Evolutionary conservation across 495 filamentous ascomycete species (phyloP).

Genomic region (Lepidopterella palustris): DNA sequence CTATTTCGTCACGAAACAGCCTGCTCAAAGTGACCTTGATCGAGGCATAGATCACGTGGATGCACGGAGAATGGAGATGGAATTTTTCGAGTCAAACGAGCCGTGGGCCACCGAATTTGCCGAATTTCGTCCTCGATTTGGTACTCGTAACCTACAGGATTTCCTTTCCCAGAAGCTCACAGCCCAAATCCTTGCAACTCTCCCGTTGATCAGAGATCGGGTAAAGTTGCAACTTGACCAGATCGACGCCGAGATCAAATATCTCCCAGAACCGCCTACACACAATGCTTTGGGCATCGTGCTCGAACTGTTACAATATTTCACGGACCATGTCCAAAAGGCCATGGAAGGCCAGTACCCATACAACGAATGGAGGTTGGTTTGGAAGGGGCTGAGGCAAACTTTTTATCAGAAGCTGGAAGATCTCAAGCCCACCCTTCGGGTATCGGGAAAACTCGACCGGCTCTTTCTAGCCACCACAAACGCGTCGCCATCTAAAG

Average conservation of each 20-base stretch:
- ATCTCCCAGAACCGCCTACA: conserved; percentile 23
- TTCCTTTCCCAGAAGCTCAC: conserved; percentile 38
- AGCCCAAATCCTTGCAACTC: conserved; percentile 27
- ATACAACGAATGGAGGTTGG: background rate
- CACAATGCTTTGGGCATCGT: conserved; percentile 9
- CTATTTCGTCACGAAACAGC: conserved; percentile 47
- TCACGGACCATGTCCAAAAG: background rate
- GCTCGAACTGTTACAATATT: background rate
- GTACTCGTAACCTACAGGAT: conserved; percentile 34
- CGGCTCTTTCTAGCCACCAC: background rate
- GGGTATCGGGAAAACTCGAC: background rate
- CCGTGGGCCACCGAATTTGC: conserved; percentile 38
- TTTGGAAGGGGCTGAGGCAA: conserved; percentile 1
- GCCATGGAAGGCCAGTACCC: conserved; percentile 6
- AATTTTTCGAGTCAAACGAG: conserved; percentile 36
- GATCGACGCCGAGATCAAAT: conserved; percentile 28
- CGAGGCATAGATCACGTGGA: conserved; percentile 31
- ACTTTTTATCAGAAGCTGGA: background rate
- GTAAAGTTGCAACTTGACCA: conserved; percentile 7
- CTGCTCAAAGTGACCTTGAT: conserved; percentile 36
- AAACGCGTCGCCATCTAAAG: background rate
- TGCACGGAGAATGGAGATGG: conserved; percentile 36
- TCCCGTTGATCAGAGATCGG: conserved; percentile 33
- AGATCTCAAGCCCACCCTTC: background rate
- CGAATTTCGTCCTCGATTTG: conserved; percentile 35